Evolutionary conservation across 1,284 basidiomycete genomes (phyloP), one percentile per base, ranked within the genome.

Genomic region (Leccinum fuscescens): DNA sequence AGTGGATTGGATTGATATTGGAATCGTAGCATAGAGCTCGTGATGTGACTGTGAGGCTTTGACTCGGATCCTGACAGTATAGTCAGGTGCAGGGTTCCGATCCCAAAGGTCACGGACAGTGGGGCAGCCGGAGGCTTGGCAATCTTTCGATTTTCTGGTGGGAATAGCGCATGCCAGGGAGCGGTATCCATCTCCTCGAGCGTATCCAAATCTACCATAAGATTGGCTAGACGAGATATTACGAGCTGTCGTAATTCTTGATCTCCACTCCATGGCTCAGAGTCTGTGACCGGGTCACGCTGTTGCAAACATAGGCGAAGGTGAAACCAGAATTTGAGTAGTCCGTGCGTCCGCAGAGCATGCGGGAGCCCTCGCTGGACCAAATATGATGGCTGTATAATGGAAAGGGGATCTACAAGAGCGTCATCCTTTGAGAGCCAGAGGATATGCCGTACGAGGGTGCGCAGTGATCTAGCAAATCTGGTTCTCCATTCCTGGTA

Each of bases 361-460:
- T 86, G 82, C 3, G 90, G 89, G 11, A 80, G 75, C 3, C 90
- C 91, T 55, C 78, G 80, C 70, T 92, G 91, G 29, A 93, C 82
- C 44, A 93, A 80, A 68, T 86, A 92, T 2, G 90, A 91, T 3
- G 90, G 90, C 55, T 90, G 91, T 50, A 85, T 90, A 49, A 86
- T 86, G 22, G 91, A 92, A 39, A 89, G 78, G 22, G 89, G 88
- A 69, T 94, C 91, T 7, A 89, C 78, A 27, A 85, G 74, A 3
- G 81, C 69, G n/a, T 79, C 74, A 31, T 80, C 73, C 37, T 75
- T 75, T 6, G 85, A 85, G 56, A 75, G 74, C 58, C 74, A 69
- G 49, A 90, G 76, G 54, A 89, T 79, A 35, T 75, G 73, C 59
- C 74, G 74, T 20, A 88, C 73, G 12, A 82, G 67, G 15, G 63